Evolutionary conservation across 768 basidiomycete species (phyloP), one percentile per base, ranked within the genome.

Genomic region (Mycena epipterygia): DNA sequence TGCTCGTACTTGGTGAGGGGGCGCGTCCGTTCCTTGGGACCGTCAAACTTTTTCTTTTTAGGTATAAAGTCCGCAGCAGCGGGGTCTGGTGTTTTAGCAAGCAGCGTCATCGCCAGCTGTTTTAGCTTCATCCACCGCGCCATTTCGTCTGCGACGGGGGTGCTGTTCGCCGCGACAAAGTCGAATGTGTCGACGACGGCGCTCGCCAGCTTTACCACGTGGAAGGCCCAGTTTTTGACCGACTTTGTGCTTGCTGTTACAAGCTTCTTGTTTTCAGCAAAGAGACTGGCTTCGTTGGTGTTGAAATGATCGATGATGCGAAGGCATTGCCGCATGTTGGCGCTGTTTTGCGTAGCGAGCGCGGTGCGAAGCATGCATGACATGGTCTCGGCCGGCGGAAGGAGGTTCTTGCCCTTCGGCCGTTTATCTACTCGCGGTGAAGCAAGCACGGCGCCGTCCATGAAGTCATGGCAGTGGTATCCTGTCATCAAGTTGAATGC

Each of bases 401-500:
- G 63, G 51, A 90, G 69, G 68, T 83, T 85, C 68, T 84, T 81
- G 30, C 86, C 87, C 35, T 76, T 62, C n/a, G 81, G 78, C 41
- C 84, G 85, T 74, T 79, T 80, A 68, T 86, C 84, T 14, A 84
- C 74, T 65, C 77, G 80, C 12, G 87, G 89, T n/a, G 57, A 49
- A 46, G 67, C 41, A 17, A 74, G 68, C 3, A 83, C 80, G 6
- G 85, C 77, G 6, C 84, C 87, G 44, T 88, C 87, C 80, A 85
- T 84, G 68, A 90, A 90, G 56, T 88, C 88, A 63, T 87, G 84
- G 2, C 79, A 74, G 68, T 85, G 86, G 73, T 88, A 89, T 8
- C 93, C 93, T 5, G 92, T 91, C 89, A 95, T 91, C 72, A 93
- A 81, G 70, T 93, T 89, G 77, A 94, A 91, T 21, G 87, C 80